Percentiles rank a stretch among this genome's conserved stretches.
Conservation (phyloP, 2,329 filamentous ascomycete genomes). For the Pseudogymnoascus sp. region DNA sequence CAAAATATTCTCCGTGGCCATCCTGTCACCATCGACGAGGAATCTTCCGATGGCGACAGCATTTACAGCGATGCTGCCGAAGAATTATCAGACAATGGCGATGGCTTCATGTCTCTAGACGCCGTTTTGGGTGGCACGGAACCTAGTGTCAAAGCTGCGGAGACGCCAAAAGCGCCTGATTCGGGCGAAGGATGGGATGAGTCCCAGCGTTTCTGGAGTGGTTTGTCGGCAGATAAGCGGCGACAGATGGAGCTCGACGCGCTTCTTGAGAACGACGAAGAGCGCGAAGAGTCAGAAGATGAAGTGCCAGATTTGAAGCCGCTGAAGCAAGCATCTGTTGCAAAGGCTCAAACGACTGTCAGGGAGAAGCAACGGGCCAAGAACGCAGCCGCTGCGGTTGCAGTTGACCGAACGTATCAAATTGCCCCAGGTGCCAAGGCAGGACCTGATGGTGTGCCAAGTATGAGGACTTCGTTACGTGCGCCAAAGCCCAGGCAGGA, state of each 20-base stretch:
- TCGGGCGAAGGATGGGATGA: constrained; percentile 49
- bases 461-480: constrained; percentile 45
- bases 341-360: constrained; percentile 20
- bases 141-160: constrained; percentile 35
- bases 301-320: constrained; percentile 30
- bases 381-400: neutral
- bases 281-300: constrained; percentile 34
- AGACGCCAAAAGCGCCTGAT: constrained; percentile 19
- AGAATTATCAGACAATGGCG: constrained; percentile 54
- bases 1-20: constrained; percentile 16
- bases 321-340: constrained; percentile 16
- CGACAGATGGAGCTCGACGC: constrained; percentile 50
- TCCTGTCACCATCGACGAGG: neutral
- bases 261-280: constrained; percentile 40
- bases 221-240: constrained; percentile 56
- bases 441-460: constrained; percentile 22
- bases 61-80: constrained; percentile 75
- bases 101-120: constrained; percentile 66
- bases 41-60: constrained; percentile 46
- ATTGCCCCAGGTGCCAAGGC: constrained; percentile 32
- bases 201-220: constrained; percentile 64
- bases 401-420: constrained; percentile 34
- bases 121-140: constrained; percentile 55
- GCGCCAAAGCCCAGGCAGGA: constrained; percentile 22
- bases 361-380: constrained; percentile 13